Percentiles rank a stretch among this genome's conserved stretches.
Conservation (phyloP, 163 green algal genomes). For the Dunaliella salina region DNA sequence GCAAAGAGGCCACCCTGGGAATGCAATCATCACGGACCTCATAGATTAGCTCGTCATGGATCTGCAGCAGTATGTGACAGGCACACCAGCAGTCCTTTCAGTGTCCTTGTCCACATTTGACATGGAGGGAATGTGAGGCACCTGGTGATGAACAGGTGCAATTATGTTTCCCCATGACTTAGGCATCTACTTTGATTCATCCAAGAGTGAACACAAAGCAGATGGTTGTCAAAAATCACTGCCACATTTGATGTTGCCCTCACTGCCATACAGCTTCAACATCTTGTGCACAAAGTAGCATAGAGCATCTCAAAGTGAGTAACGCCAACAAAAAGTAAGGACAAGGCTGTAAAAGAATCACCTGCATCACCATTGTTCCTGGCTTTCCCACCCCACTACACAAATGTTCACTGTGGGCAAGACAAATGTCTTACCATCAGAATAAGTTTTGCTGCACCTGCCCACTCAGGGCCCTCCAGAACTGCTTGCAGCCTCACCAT, state of each 20-base stretch:
- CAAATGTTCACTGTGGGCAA: no score
- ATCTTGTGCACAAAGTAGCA: no score
- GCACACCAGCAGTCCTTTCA: no score
- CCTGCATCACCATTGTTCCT: not conserved
- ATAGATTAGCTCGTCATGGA: not conserved
- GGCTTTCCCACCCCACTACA: not conserved
- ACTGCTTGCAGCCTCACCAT: not conserved
- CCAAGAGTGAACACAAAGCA: not conserved
- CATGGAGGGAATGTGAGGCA: no score
- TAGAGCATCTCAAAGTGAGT: no score
- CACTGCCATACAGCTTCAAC: no score
- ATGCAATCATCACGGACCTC: not conserved
- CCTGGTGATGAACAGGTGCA: not conserved
- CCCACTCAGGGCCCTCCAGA: not conserved
- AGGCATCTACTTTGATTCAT: not conserved
- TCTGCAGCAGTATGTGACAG: not conserved
- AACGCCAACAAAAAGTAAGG: not conserved
- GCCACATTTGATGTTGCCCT: no score
- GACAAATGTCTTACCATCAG: not conserved
- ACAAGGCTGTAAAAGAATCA: not conserved
- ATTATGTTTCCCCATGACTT: not conserved
- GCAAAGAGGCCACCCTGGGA: not conserved
- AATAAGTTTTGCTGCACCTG: not conserved
- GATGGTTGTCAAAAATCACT: not conserved
- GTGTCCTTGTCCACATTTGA: no score